Conservation (phyloP, 495 filamentous ascomycete genomes). For the Paragyromitra xinjiangensis region DNA sequence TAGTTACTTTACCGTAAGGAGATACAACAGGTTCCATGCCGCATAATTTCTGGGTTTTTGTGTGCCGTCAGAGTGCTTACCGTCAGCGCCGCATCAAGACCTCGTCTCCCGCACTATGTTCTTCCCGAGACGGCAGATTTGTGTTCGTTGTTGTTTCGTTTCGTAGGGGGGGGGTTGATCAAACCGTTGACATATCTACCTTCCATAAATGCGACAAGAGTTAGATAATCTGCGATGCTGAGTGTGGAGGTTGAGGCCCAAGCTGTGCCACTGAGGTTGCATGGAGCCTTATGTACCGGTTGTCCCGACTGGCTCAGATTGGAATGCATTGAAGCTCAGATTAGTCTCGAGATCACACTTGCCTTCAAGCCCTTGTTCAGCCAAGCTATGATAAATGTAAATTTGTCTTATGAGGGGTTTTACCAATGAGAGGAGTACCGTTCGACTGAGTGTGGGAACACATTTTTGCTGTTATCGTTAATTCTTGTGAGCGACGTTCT, state of each 20-base stretch:
- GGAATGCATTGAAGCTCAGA: neutral
- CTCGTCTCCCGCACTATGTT: neutral
- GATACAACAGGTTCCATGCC: neutral
- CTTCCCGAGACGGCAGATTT: neutral
- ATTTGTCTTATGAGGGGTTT: neutral
- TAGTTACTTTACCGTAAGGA: slow-evolving; percentile 2
- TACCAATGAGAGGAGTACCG: neutral
- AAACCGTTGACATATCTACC: neutral
- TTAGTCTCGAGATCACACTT: neutral
- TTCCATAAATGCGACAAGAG: neutral
- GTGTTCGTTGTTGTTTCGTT: neutral
- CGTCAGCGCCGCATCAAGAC: neutral
- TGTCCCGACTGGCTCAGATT: slow-evolving; percentile 10
- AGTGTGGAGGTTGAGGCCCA: neutral
- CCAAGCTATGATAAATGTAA: neutral
- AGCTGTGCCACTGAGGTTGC: neutral
- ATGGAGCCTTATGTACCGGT: neutral
- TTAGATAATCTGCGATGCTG: neutral
- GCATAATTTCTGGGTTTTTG: neutral
- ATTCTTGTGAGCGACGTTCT: neutral
- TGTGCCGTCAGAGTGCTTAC: neutral
- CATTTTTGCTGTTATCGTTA: neutral
- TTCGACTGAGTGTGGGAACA: neutral
- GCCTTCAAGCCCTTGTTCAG: neutral
- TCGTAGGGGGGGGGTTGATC: too few relatives aligned